Base-by-base conservation (phyloP, 148 eudicot genomes). In the Cornus controversa region DNA sequence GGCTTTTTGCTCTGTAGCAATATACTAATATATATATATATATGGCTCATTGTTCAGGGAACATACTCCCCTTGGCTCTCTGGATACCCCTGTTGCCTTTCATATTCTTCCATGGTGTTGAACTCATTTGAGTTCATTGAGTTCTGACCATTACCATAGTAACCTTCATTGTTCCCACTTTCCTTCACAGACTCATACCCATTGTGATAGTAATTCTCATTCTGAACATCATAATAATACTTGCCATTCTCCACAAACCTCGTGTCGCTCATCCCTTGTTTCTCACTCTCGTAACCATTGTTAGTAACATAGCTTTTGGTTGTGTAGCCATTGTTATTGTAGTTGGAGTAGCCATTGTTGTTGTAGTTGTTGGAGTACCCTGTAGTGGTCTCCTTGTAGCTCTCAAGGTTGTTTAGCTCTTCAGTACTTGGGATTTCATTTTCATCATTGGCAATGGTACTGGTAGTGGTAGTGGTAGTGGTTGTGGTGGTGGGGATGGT, bases 221-320 rank as follows among this genome's bases (percentile, higher is more conserved):
- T 45, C 28, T 75, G 37, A 25, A 65, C 37, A 31, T 78, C 60
- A 70, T 77, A 71, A 65, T 57, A 84, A 29, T 87, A 85, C 79
- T 84, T 80, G 0, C 87, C 86, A 64, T 85, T 85, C 64, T 82
- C 89, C 72, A 87, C 2, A 26, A 66, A 83, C 20, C 88, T 82
- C 10, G 93, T 85, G 63, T 89, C 92, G 65, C 88, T 87, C 91
- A 87, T 82, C 78, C 92, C 90, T 40, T 85, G 82, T 47, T 67
- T 82, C 73, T 80, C 72, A 3, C 16, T 66, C 66, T 45, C 10
- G 45, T 73, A 29, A 9, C 65, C 71, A 69, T 84, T 57, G 15
- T 28, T 70, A 37, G n/a, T n/a, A n/a, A 60, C 71, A 45, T 31
- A 25, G 14, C 34, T 25, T 57, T 25, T 53, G 27, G 62, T 10